A percentile compares a stretch with the other conserved stretches of the same genome.
Conservation (phyloP, 192 early-diverging fungal genomes). For the Coemansia sp. region DNA sequence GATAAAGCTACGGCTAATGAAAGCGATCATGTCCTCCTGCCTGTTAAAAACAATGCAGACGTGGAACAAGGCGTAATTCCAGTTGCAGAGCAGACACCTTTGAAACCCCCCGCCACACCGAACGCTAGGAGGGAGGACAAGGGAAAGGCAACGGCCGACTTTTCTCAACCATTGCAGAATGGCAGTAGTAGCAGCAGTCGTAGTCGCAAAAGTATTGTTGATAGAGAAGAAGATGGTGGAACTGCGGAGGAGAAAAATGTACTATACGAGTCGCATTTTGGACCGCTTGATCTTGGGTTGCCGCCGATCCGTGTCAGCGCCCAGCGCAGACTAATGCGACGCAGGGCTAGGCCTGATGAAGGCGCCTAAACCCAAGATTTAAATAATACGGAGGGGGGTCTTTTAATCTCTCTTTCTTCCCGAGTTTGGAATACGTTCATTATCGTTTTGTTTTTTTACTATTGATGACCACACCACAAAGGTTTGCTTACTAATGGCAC, state of each 20-base stretch:
- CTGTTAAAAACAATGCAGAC: too few relatives aligned
- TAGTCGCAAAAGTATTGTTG: background rate
- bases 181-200: background rate
- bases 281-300: constrained; percentile 48
- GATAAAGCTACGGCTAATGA: background rate
- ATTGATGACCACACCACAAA: too few relatives aligned
- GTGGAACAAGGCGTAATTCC: too few relatives aligned
- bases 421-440: too few relatives aligned
- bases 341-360: constrained; percentile 9
- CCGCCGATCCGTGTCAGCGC: constrained; percentile 50
- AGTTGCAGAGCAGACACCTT: background rate
- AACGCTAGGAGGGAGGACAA: constrained; percentile 25
- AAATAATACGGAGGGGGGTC: too few relatives aligned
- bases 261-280: constrained; percentile 45
- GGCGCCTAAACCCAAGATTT: background rate
- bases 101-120: background rate
- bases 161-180: background rate
- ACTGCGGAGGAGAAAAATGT: constrained; percentile 11
- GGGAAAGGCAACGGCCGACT: constrained; percentile 29
- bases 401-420: too few relatives aligned
- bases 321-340: constrained; percentile 45
- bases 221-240: background rate
- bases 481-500: background rate
- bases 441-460: background rate
- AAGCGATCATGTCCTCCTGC: too few relatives aligned